Conservation (phyloP, 179 eudicot species). For the Spinacia oleracea region DNA sequence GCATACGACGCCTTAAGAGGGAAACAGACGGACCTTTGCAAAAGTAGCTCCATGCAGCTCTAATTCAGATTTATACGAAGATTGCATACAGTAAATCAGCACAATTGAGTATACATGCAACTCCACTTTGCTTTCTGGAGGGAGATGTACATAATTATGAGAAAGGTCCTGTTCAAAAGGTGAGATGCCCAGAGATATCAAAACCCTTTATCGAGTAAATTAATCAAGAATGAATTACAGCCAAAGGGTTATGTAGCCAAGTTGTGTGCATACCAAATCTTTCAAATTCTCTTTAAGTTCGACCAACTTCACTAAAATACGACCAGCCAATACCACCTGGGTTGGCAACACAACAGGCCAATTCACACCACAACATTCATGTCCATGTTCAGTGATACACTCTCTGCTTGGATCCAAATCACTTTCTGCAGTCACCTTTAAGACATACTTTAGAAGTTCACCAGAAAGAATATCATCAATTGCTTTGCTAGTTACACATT, state of each 20-base stretch:
- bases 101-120: constrained; percentile 72
- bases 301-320: constrained; percentile 59
- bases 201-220: constrained; percentile 4
- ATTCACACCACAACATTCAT: constrained; percentile 81
- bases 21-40: constrained; percentile 50
- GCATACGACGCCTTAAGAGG: background rate
- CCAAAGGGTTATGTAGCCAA: constrained; percentile 15
- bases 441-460: constrained; percentile 55
- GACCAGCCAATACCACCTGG: constrained; percentile 79
- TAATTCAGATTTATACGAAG: constrained; percentile 42
- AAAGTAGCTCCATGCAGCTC: constrained; percentile 44
- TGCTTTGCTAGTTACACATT: constrained; percentile 20
- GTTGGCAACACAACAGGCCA: constrained; percentile 91
- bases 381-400: constrained; percentile 64
- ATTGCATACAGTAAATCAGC: constrained; percentile 65
- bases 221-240: constrained; percentile 16
- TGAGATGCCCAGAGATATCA: constrained; percentile 12
- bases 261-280: constrained; percentile 40
- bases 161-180: constrained; percentile 60
- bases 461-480: constrained; percentile 37
- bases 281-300: constrained; percentile 41
- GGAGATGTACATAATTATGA: constrained; percentile 64
- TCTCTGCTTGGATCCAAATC: constrained; percentile 31
- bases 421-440: constrained; percentile 41
- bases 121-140: constrained; percentile 66